Percentiles rank a stretch among this genome's conserved stretches.
Conservation (phyloP, 306 rosid species). For the Lathyrus tuberosus region DNA sequence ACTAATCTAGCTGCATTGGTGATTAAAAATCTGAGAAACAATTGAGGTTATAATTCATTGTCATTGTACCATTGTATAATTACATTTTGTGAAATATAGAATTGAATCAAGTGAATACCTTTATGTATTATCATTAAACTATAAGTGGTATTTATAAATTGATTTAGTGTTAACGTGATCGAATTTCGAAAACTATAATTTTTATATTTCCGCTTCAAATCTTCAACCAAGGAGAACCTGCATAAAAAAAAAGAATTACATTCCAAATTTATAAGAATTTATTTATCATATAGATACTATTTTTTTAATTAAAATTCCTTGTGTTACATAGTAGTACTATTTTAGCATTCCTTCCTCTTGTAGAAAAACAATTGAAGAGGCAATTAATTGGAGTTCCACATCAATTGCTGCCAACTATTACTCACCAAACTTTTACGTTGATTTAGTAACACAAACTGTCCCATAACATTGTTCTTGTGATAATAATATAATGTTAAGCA, state of each 20-base stretch:
- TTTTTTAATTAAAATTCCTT: neutral
- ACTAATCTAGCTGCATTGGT: too few species aligned
- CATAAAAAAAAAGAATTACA: neutral
- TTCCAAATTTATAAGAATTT: neutral
- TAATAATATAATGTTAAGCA: neutral
- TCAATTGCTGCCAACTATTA: slow-evolving; percentile 25
- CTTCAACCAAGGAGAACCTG: neutral
- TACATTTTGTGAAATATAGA: too few species aligned
- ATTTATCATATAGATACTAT: neutral
- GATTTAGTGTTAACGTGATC: too few species aligned
- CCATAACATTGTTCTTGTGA: slow-evolving; percentile 1
- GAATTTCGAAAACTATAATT: too few species aligned
- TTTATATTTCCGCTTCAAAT: too few species aligned
- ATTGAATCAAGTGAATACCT: too few species aligned
- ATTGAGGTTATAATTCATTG: too few species aligned
- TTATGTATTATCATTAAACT: too few species aligned
- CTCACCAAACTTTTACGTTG: slow-evolving; percentile 26
- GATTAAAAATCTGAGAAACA: too few species aligned
- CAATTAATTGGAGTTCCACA: slow-evolving; percentile 13
- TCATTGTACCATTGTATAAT: too few species aligned
- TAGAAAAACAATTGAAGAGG: slow-evolving; percentile 22
- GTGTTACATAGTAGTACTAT: neutral
- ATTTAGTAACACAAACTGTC: slow-evolving; percentile 19
- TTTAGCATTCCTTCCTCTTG: neutral
- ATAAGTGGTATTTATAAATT: too few species aligned